phyloP scores from a whole-genome alignment of 345 rosid species.

The Salix koriyanagi region DNA sequence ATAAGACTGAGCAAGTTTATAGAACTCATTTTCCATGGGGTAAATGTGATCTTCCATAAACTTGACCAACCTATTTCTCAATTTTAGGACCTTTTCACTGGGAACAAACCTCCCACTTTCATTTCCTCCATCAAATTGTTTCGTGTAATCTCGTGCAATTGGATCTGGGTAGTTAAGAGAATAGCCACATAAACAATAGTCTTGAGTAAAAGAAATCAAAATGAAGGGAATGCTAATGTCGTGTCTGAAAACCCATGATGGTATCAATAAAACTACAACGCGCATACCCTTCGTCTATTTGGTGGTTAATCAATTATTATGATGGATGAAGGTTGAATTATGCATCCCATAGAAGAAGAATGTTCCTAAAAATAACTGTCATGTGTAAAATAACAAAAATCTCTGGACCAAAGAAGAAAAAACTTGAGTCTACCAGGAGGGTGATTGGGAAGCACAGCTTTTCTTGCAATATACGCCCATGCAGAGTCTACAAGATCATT shows the following conservation, averaged over 20 bases:
- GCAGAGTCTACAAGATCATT: constrained; percentile 61
- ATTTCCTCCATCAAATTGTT: constrained; percentile 22
- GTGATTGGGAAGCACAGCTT: constrained; percentile 59
- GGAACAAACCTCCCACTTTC: constrained; percentile 72
- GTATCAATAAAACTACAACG: no score
- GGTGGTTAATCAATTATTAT: not conserved
- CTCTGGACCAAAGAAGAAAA: not conserved
- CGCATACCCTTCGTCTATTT: not conserved
- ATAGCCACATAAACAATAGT: constrained; percentile 2
- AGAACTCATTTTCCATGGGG: constrained; percentile 76
- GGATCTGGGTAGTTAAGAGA: constrained; percentile 19
- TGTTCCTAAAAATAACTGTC: not conserved
- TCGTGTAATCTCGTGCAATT: constrained; percentile 28
- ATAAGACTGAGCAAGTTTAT: constrained; percentile 67
- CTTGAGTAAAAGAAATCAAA: not conserved
- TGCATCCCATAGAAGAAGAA: not conserved
- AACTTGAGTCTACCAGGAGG: constrained; percentile 55
- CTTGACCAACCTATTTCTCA: constrained; percentile 65
- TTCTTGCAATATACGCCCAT: constrained; percentile 47
- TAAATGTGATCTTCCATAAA: constrained; percentile 90
- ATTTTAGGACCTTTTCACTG: constrained; percentile 48
- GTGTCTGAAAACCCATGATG: not conserved
- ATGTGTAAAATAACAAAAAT: not conserved
- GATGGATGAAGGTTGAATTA: not conserved
- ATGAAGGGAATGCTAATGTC: not conserved